Base-by-base conservation (phyloP, 2,329 filamentous ascomycete genomes). In the Hymenoscyphus fructigenus region DNA sequence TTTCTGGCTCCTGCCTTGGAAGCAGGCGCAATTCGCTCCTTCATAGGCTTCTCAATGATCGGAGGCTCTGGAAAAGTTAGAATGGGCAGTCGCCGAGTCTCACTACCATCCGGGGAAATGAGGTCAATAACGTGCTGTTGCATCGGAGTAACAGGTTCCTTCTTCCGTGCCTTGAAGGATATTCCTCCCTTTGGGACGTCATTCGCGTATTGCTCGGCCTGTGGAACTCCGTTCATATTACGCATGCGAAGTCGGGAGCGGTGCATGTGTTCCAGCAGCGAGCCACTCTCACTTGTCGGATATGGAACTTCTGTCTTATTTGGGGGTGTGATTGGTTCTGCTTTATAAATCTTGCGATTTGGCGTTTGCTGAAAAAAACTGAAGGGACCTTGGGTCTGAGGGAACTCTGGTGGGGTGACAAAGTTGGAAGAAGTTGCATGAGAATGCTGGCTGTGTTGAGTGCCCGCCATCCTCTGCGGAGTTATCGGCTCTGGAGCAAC, bases 1-100 rank as follows among this genome's bases (percentile, higher is more conserved):
- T 28, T 91, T 92, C 75, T 91, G 87, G 85, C 88, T 1, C 78
- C 92, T 56, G 87, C 88, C 3, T 73, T 92, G 17, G 75, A 92
- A n/a, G 78, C 88, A 36, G 89, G 89, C 0, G 71, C 90, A 15
- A 78, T 86, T 1, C 67, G 64, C 3, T 70, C 63, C 6, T 83
- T 91, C 57, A 79, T 90, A 20, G 80, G 84, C 10, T 60, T 28
- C 20, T 61, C 65, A 15, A 55, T 65, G 17, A 57, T 38, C 17
- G 59, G 20, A 41, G 60, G 57, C 66, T 79, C 17, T 7, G 56
- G 56, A 20, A 41, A 36, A 5, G 36, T 29, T 17, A 36, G 12
- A 10, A 26, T 38, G 17, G 14, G 36, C 1, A 38, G 12, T 38
- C 14, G 47, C 3, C 47, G 44, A 14, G 9, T 26, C 7, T 28